A percentile compares a stretch with the other conserved stretches of the same genome.
phyloP scores from a whole-genome alignment of 257 asterid species.

The Schizonepeta tenuifolia region DNA sequence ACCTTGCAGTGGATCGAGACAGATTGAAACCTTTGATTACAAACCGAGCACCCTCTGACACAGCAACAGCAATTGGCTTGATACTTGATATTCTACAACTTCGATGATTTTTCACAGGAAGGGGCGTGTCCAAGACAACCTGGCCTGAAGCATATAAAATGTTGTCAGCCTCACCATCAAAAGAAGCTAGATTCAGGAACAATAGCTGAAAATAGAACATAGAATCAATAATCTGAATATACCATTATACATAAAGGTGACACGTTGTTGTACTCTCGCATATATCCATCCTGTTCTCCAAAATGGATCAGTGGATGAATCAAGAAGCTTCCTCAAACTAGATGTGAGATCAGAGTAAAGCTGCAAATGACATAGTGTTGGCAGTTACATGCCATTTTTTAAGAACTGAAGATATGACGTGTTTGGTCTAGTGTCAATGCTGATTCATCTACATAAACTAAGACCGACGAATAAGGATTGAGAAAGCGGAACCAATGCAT shows the following conservation, averaged over 20 bases:
- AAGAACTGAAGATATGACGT: not conserved
- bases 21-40: slow-evolving; percentile 74
- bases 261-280: slow-evolving; percentile 66
- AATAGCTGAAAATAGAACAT: slow-evolving; percentile 12
- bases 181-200: slow-evolving; percentile 7
- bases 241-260: slow-evolving; percentile 82
- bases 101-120: slow-evolving; percentile 47
- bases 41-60: slow-evolving; percentile 69
- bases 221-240: slow-evolving; percentile 27
- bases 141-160: slow-evolving; percentile 58
- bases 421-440: not conserved
- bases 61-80: slow-evolving; percentile 84
- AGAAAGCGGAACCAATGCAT: not conserved
- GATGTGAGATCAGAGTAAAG: slow-evolving; percentile 64
- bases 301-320: slow-evolving; percentile 68
- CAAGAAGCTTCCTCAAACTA: slow-evolving; percentile 78
- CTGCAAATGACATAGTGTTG: slow-evolving; percentile 49
- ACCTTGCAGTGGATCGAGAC: slow-evolving; percentile 77
- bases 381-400: not conserved
- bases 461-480: not conserved
- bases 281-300: slow-evolving; percentile 94
- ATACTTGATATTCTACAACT: slow-evolving; percentile 69
- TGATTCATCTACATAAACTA: slow-evolving; percentile 17
- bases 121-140: slow-evolving; percentile 69
- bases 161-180: slow-evolving; percentile 30